Conservation (phyloP, 345 rosid genomes). For the Citrus cavaleriei region DNA sequence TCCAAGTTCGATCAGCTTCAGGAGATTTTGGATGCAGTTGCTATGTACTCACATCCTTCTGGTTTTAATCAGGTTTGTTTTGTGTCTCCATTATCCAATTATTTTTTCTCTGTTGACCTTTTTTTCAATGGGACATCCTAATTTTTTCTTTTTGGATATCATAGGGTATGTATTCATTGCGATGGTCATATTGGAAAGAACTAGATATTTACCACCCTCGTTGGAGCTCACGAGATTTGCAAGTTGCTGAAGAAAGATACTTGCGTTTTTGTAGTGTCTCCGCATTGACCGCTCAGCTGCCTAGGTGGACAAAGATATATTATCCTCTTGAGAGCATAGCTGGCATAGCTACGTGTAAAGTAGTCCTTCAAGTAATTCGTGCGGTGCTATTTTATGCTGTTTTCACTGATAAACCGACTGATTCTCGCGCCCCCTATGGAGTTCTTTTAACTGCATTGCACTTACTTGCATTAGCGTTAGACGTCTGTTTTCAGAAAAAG, state of each 20-base stretch:
- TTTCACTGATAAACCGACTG: conserved; percentile 46
- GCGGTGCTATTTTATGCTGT: conserved; percentile 75
- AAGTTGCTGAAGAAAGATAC: conserved; percentile 94
- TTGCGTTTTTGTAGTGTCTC: conserved; percentile 63
- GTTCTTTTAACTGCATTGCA: conserved; percentile 77
- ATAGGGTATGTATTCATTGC: conserved; percentile 85
- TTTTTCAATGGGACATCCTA: neutral
- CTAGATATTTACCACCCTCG: conserved; percentile 92
- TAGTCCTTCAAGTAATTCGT: conserved; percentile 60
- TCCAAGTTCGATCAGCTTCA: conserved; percentile 75
- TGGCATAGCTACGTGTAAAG: conserved; percentile 74
- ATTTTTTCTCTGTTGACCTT: conserved; percentile 15
- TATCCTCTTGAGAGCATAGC: conserved; percentile 68
- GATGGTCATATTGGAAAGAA: conserved; percentile 81
- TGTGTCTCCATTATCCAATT: conserved; percentile 15
- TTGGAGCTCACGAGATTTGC: conserved; percentile 85
- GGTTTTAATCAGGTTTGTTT: conserved; percentile 83
- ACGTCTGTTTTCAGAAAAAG: conserved; percentile 59
- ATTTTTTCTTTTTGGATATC: conserved; percentile 17
- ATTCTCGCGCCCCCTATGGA: conserved; percentile 75
- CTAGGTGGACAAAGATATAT: conserved; percentile 75
- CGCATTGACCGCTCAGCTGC: conserved; percentile 79
- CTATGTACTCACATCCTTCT: conserved; percentile 75
- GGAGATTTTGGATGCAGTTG: conserved; percentile 68
- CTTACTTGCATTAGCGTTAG: conserved; percentile 72